Base-by-base conservation (phyloP, 1,284 basidiomycete genomes). In the Coniferiporia weirii region DNA sequence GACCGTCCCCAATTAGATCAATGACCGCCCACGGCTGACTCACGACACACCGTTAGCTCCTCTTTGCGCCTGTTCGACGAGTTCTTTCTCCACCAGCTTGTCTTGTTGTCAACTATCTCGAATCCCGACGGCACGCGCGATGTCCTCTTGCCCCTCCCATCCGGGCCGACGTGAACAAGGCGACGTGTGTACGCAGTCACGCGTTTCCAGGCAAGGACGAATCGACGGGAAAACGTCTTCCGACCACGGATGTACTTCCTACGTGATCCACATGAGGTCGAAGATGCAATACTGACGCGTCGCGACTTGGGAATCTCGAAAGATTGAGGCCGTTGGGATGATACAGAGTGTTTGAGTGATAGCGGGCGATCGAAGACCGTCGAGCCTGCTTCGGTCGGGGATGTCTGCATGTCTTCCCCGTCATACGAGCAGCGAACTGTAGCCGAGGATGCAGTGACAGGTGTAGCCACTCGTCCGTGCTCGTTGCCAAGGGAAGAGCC, bases 171-270 rank as follows among this genome's bases (percentile, higher is more conserved):
- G 9, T 13, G 34, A 32, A 17, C n/a, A 17, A 47, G 15, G 27
- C 52, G 51, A 19, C 56, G 56, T 19, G 55, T 19, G 9, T 10
- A 19, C 6, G 38, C 32, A 19, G 56, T 61, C 10, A 54, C 47
- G 10, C 52, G 45, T 49, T 61, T 61, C 60, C 60, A 61, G n/a
- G 36, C 36, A 20, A 55, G 17, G 6, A 58, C 60, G 20, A 57
- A 49, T 13, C 52, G 36, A 34, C 60, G 60, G 32, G 47, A 54
- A 27, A 53, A 13, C 10, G 49, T 22, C 36, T 53, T 57, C 10
- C 48, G 58, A 8, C 35, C 12, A 19, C 43, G 51, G 15, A 27
- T 9, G 19, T 17, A 9, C 17, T 20, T 48, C 20, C 36, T 36
- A n/a, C n/a, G 4, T 34, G 35, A 27, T 8, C 46, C 44, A 12